A percentile compares a stretch with the other conserved stretches of the same genome.
phyloP scores from a whole-genome alignment of 768 basidiomycete genomes.

The Boletus subparvulus region DNA sequence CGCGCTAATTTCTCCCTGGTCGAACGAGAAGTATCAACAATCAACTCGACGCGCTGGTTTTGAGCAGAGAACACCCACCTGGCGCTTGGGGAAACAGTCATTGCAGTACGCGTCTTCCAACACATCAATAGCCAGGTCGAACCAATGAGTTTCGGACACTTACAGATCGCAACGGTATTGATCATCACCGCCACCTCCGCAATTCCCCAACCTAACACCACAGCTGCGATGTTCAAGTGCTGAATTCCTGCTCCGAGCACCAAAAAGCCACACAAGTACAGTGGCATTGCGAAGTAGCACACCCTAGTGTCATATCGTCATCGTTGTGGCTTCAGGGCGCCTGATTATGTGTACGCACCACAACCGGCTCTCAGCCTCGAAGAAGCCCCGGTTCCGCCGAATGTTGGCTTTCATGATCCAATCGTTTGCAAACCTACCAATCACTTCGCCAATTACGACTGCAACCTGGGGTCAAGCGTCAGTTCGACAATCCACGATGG shows the following conservation, averaged over 20 bases:
- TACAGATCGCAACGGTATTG: conserved; percentile 42
- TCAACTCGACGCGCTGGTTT: neutral
- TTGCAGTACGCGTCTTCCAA: conserved; percentile 38
- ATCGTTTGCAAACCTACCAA: conserved; percentile 53
- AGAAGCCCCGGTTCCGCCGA: conserved; percentile 48
- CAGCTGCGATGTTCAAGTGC: conserved; percentile 25
- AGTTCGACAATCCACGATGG: neutral
- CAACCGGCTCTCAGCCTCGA: conserved; percentile 49
- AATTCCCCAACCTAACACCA: conserved; percentile 47
- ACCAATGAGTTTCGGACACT: conserved; percentile 1
- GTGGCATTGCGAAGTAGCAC: conserved; percentile 40
- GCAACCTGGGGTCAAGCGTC: conserved; percentile 37
- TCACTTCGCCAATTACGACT: conserved; percentile 49
- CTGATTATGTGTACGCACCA: conserved; percentile 29
- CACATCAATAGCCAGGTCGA: neutral
- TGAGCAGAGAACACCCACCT: conserved; percentile 14
- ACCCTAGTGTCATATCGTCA: conserved; percentile 21
- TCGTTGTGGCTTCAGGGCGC: no score
- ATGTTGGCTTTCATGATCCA: conserved; percentile 44
- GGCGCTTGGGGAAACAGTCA: conserved; percentile 38
- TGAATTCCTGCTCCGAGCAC: conserved; percentile 41
- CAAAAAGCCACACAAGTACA: conserved; percentile 44
- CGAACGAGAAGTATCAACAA: neutral
- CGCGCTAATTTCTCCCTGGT: conserved; percentile 43
- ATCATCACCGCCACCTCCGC: conserved; percentile 38